These are phyloP conservation scores for Tolypocladium nubicola DNA, from an alignment of 2,329 filamentous ascomycete genomes.

Conservation along the genomic window DNA sequence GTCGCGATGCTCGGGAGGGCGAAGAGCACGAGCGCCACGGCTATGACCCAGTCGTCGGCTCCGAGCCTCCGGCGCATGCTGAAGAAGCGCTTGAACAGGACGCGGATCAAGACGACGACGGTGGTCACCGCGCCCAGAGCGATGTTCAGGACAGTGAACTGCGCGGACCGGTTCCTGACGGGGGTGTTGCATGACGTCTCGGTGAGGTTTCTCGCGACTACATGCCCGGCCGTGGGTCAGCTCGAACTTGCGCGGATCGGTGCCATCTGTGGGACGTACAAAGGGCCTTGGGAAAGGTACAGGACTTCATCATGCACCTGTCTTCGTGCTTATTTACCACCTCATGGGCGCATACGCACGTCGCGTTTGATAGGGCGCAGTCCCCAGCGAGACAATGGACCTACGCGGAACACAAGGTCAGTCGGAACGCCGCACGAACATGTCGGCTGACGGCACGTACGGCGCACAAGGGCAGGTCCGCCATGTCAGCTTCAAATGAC, in stretches of 20 bases:
- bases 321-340: not conserved
- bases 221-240: not conserved
- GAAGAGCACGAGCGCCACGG: constrained; percentile 8
- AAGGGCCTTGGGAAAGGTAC: not conserved
- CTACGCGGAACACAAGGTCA: not conserved
- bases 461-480: not conserved
- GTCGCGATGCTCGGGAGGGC: constrained; percentile 12
- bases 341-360: not conserved
- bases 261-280: not conserved
- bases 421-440: not conserved
- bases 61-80: constrained; percentile 18
- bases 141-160: constrained; percentile 3
- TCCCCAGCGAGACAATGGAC: not conserved
- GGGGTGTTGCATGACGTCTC: not conserved
- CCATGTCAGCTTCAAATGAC: not conserved
- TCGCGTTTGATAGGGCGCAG: not conserved
- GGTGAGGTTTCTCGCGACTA: not conserved
- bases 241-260: not conserved
- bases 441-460: not conserved
- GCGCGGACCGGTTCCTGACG: not conserved
- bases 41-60: constrained; percentile 18
- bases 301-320: not conserved
- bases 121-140: constrained; percentile 8
- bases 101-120: constrained; percentile 7
- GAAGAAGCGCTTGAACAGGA: constrained; percentile 14